These are phyloP conservation scores for Bertia moriformis DNA, from an alignment of 2,329 filamentous ascomycete genomes.

Conservation along the genomic window DNA sequence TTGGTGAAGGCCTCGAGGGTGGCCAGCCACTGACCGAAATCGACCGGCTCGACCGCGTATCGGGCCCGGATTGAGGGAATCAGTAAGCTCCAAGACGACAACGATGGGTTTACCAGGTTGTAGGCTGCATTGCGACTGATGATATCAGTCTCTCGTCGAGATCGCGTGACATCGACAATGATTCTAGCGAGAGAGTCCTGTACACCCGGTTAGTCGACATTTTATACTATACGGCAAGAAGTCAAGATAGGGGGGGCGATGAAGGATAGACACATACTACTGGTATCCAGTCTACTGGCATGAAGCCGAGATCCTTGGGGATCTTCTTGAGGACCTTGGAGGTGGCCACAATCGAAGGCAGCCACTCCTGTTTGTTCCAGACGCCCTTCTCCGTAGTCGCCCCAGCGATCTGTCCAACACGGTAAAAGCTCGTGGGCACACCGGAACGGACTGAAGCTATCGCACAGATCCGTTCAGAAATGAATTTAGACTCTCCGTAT, in stretches of 20 bases:
- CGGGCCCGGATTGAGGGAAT: neutral
- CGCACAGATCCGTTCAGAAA: conserved; percentile 6
- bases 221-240: neutral
- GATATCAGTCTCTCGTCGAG: neutral
- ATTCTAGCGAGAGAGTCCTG: neutral
- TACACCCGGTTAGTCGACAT: neutral
- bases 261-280: conserved; percentile 1
- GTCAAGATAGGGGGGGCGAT: neutral
- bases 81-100: neutral
- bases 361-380: conserved; percentile 9
- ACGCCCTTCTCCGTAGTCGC: conserved; percentile 2
- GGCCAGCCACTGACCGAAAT: neutral
- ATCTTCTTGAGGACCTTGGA: conserved; percentile 5
- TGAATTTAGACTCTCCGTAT: conserved; percentile 7
- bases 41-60: neutral
- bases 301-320: conserved; percentile 6
- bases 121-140: neutral
- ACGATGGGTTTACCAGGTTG: neutral
- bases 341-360: conserved; percentile 7
- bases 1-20: neutral
- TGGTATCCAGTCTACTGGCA: conserved; percentile 8
- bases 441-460: conserved; percentile 3
- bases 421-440: conserved; percentile 3
- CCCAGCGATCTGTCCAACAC: conserved; percentile 9
- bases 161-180: neutral